These are phyloP conservation scores for Rhizopogon vulgaris DNA, from an alignment of 768 basidiomycete species.

Conservation along the genomic window DNA sequence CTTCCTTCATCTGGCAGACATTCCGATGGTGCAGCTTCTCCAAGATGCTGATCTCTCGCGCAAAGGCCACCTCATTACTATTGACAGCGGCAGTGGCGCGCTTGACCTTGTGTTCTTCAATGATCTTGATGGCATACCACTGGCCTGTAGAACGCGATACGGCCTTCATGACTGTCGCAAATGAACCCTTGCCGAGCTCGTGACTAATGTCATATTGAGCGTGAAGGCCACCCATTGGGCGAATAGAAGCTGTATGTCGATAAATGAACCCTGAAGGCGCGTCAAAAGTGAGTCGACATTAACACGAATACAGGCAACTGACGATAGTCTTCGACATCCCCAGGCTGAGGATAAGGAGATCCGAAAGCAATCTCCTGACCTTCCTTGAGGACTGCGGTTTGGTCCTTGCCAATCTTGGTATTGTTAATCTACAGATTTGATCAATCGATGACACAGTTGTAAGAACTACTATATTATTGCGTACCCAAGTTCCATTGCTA, in stretches of 20 bases:
- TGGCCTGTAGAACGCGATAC: constrained; percentile 63
- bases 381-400: constrained; percentile 37
- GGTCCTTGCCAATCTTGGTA: constrained; percentile 31
- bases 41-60: constrained; percentile 76
- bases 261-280: constrained; percentile 57
- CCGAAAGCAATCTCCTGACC: constrained; percentile 91
- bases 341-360: constrained; percentile 38
- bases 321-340: constrained; percentile 70
- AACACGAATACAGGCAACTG: constrained; percentile 21
- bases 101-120: constrained; percentile 46
- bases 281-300: neutral
- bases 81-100: constrained; percentile 28
- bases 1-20: constrained; percentile 75
- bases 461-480: constrained; percentile 1
- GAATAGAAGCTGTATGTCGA: constrained; percentile 51
- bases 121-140: constrained; percentile 87
- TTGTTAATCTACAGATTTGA: constrained; percentile 30
- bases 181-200: constrained; percentile 86
- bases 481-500: constrained; percentile 41
- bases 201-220: constrained; percentile 58
- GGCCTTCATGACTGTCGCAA: constrained; percentile 86
- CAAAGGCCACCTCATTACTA: constrained; percentile 36
- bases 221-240: constrained; percentile 49
- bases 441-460: neutral
- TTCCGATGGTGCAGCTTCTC: constrained; percentile 72